Percentiles rank a stretch among this genome's conserved stretches.
Conservation (phyloP, 2,329 filamentous ascomycete genomes). For the Hymenoscyphus linearis region DNA sequence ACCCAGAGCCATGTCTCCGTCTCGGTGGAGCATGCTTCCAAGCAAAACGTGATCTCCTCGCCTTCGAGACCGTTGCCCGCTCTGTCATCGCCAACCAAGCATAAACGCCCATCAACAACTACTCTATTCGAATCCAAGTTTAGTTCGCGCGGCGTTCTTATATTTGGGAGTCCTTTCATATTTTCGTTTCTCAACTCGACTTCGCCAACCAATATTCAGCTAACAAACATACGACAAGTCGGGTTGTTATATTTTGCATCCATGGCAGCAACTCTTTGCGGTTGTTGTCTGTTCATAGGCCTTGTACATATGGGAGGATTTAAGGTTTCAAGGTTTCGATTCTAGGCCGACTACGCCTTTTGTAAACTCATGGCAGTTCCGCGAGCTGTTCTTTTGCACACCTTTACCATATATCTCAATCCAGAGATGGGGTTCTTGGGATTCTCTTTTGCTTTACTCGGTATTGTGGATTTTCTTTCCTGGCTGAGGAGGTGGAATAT, state of each 20-base stretch:
- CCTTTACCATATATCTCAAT: neutral
- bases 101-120: neutral
- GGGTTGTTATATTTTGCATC: neutral
- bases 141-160: neutral
- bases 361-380: neutral
- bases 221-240: neutral
- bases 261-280: neutral
- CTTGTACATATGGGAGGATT: neutral
- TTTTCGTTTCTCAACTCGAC: neutral
- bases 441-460: neutral
- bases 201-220: neutral
- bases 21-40: neutral
- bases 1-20: slow-evolving; percentile 5
- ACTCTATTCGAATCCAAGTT: neutral
- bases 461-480: neutral
- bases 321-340: neutral
- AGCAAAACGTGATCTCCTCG: neutral
- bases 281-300: neutral
- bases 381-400: neutral
- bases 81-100: neutral
- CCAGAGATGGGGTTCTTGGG: neutral
- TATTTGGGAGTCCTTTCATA: neutral
- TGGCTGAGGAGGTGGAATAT: neutral
- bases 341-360: neutral
- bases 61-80: slow-evolving; percentile 2